phyloP scores from a whole-genome alignment of 2,329 filamentous ascomycete genomes.

The Ploettnerulaceae sp. region DNA sequence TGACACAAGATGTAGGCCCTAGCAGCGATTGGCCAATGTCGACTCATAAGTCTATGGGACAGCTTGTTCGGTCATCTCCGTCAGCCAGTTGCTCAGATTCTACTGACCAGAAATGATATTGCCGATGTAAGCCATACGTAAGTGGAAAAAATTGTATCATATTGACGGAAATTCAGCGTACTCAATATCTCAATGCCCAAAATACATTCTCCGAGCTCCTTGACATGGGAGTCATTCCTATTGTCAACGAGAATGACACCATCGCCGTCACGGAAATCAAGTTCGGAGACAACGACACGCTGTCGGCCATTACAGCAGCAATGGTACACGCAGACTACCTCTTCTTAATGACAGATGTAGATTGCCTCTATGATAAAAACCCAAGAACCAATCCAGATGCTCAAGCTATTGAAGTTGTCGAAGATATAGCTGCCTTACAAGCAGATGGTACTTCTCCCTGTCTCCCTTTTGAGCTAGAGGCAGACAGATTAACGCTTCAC shows the following conservation, averaged over 20 bases:
- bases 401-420: conserved; percentile 83
- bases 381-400: conserved; percentile 81
- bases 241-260: conserved; percentile 98
- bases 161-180: conserved; percentile 50
- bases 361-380: conserved; percentile 96
- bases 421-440: conserved; percentile 76
- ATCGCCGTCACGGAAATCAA: conserved; percentile 97
- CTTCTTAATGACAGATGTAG: conserved; percentile 98
- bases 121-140: conserved; percentile 70
- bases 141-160: conserved; percentile 12
- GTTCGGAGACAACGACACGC: conserved; percentile 97
- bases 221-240: conserved; percentile 93
- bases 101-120: conserved; percentile 93
- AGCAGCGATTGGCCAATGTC: conserved; percentile 92
- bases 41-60: conserved; percentile 93
- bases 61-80: conserved; percentile 81
- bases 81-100: conserved; percentile 90
- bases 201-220: conserved; percentile 89
- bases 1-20: conserved; percentile 55
- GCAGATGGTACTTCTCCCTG: conserved; percentile 60
- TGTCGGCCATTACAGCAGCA: conserved; percentile 91
- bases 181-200: conserved; percentile 93
- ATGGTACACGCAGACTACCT: conserved; percentile 97
- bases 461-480: neutral
- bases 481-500: neutral